Percentiles rank a stretch among this genome's conserved stretches.
Conservation (phyloP, 1,284 basidiomycete species). For the Ustilago trichophora region DNA sequence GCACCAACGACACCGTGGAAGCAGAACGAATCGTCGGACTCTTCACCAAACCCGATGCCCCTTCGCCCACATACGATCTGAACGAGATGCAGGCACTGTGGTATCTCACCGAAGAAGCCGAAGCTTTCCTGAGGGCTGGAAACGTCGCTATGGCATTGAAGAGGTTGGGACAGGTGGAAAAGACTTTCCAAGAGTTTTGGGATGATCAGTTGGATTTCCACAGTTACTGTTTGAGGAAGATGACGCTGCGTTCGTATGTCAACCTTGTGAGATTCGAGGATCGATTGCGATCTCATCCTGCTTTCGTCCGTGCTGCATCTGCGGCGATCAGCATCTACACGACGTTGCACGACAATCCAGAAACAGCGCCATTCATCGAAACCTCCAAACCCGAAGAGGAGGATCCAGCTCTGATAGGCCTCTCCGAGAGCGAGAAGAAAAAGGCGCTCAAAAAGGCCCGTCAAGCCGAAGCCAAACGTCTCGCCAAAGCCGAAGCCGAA, state of each 20-base stretch:
- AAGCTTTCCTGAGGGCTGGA: slow-evolving; percentile 75
- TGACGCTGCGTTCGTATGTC: slow-evolving; percentile 84
- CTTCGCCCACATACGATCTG: slow-evolving; percentile 80
- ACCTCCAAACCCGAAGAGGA: slow-evolving; percentile 51
- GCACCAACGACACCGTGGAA: slow-evolving; percentile 75
- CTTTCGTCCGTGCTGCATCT: slow-evolving; percentile 79
- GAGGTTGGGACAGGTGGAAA: slow-evolving; percentile 80
- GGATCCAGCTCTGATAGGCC: slow-evolving; percentile 9
- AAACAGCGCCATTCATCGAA: slow-evolving; percentile 54
- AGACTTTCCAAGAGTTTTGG: slow-evolving; percentile 87
- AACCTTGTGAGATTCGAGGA: slow-evolving; percentile 85
- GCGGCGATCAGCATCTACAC: slow-evolving; percentile 79
- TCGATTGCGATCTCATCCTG: slow-evolving; percentile 77
- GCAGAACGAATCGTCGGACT: slow-evolving; percentile 52
- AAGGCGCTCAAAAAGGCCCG: slow-evolving; percentile 39
- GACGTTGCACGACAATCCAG: slow-evolving; percentile 56
- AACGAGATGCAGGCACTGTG: slow-evolving; percentile 96
- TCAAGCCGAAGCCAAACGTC: slow-evolving; percentile 31
- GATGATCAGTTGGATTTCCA: slow-evolving; percentile 99
- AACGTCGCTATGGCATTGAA: slow-evolving; percentile 86
- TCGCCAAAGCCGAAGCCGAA: slow-evolving; percentile 28
- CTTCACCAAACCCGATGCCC: slow-evolving; percentile 69
- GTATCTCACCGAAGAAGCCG: slow-evolving; percentile 85
- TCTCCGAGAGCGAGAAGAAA: slow-evolving; percentile 36
- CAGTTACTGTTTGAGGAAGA: slow-evolving; percentile 88